Conservation (phyloP, 148 eudicot species). For the Vaccinium darrowii region DNA sequence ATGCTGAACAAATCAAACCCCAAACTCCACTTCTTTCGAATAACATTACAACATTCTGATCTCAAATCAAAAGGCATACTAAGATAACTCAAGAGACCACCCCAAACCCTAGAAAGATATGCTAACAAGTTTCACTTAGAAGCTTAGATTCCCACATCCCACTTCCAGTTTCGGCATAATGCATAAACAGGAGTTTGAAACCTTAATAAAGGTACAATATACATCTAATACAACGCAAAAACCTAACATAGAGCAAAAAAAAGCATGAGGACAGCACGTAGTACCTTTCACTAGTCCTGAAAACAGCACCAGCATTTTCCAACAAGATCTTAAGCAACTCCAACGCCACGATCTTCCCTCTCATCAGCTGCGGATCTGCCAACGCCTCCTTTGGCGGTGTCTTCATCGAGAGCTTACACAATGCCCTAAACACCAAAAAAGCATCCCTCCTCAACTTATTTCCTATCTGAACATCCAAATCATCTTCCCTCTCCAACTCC, state of each 20-base stretch:
- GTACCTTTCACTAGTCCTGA: constrained; percentile 98
- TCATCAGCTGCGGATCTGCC: constrained; percentile 80
- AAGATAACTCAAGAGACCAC: too few relatives aligned
- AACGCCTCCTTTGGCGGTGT: constrained; percentile 94
- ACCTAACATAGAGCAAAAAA: background rate
- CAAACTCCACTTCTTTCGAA: too few relatives aligned
- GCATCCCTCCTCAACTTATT: constrained; percentile 94
- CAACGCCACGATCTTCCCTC: constrained; percentile 91
- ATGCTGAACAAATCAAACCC: too few relatives aligned
- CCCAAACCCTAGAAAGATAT: background rate
- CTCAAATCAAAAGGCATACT: too few relatives aligned
- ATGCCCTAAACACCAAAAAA: constrained; percentile 88
- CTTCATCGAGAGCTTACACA: constrained; percentile 96
- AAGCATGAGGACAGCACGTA: background rate
- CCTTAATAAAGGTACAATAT: background rate
- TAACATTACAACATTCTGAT: too few relatives aligned
- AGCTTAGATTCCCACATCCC: constrained; percentile 1
- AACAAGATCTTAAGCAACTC: constrained; percentile 97
- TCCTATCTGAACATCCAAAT: constrained; percentile 93
- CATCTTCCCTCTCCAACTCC: constrained; percentile 81
- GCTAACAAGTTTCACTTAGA: background rate
- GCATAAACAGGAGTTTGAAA: background rate
- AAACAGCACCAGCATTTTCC: constrained; percentile 96
- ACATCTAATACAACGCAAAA: background rate
- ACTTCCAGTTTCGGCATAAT: constrained; percentile 6